A percentile compares a stretch with the other conserved stretches of the same genome.
phyloP scores from a whole-genome alignment of 2,329 filamentous ascomycete genomes.

The Epichloe bromicola region DNA sequence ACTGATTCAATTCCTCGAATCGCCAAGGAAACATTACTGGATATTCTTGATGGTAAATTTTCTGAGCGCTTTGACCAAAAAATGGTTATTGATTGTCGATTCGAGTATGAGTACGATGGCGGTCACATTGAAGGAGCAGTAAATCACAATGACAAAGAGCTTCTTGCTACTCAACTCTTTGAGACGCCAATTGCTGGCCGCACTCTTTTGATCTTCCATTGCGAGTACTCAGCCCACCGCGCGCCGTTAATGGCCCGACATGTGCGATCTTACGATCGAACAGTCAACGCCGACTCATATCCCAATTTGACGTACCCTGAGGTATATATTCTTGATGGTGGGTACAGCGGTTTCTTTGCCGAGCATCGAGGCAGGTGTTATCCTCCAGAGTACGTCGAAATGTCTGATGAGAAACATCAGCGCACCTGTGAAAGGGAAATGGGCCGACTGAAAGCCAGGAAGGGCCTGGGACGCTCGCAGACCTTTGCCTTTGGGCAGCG shows the following conservation, averaged over 20 bases:
- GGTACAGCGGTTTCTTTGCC: conserved; percentile 86
- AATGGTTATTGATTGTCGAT: conserved; percentile 88
- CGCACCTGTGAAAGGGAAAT: conserved; percentile 89
- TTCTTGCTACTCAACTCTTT: conserved; percentile 70
- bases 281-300: conserved; percentile 73
- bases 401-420: conserved; percentile 85
- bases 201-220: conserved; percentile 85
- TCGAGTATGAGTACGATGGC: conserved; percentile 96
- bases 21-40: conserved; percentile 63
- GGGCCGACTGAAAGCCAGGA: conserved; percentile 80
- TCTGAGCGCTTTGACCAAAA: conserved; percentile 64
- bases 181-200: conserved; percentile 50
- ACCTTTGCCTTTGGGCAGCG: conserved; percentile 91
- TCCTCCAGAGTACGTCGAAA: conserved; percentile 92
- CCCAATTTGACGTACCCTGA: conserved; percentile 89
- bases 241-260: conserved; percentile 94
- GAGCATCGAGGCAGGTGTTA: conserved; percentile 71
- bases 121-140: conserved; percentile 88
- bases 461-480: conserved; percentile 74
- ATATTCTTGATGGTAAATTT: conserved; percentile 80
- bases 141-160: conserved; percentile 95
- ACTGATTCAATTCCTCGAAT: conserved; percentile 84
- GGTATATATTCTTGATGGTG: conserved; percentile 91
- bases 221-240: conserved; percentile 94
- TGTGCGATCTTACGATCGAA: conserved; percentile 78